These are phyloP conservation scores for Yamadazyma jaroonii DNA, from an alignment of 1,139 yeast species.

Conservation along the genomic window DNA sequence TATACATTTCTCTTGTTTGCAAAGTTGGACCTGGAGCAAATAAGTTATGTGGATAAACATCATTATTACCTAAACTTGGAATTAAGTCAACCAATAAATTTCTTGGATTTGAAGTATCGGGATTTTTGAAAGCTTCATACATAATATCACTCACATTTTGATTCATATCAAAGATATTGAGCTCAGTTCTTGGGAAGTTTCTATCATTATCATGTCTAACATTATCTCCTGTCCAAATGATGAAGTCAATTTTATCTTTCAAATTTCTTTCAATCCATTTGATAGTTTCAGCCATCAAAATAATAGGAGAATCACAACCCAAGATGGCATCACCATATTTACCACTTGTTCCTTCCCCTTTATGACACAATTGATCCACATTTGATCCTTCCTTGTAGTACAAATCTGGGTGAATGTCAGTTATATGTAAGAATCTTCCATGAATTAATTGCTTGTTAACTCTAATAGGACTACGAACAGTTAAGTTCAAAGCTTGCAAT, in stretches of 20 bases:
- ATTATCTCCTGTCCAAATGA: slow-evolving; percentile 90
- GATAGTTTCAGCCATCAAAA: slow-evolving; percentile 60
- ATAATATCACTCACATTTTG: slow-evolving; percentile 54
- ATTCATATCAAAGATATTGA: slow-evolving; percentile 68
- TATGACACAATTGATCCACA: slow-evolving; percentile 56
- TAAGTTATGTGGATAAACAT: slow-evolving; percentile 84
- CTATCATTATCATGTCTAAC: slow-evolving; percentile 85
- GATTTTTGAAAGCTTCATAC: slow-evolving; percentile 46
- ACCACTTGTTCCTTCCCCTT: slow-evolving; percentile 53
- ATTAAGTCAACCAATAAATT: slow-evolving; percentile 50
- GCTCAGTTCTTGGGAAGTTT: slow-evolving; percentile 65
- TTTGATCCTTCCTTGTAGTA: slow-evolving; percentile 54
- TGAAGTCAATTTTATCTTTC: slow-evolving; percentile 75
- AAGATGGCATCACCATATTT: slow-evolving; percentile 69
- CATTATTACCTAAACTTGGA: slow-evolving; percentile 82
- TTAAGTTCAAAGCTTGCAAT: slow-evolving; percentile 19
- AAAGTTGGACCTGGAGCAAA: slow-evolving; percentile 83
- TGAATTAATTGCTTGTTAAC: slow-evolving; percentile 37
- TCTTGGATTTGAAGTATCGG: slow-evolving; percentile 40
- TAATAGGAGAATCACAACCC: slow-evolving; percentile 72
- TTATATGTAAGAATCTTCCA: slow-evolving; percentile 79
- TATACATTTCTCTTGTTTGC: slow-evolving; percentile 73
- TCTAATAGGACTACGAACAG: slow-evolving; percentile 30
- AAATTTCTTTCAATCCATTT: slow-evolving; percentile 63
- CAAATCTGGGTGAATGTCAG: slow-evolving; percentile 88